Percentiles rank a stretch among this genome's conserved stretches.
Conservation (phyloP, 768 basidiomycete genomes). For the Lactifluus hygrophoroides region DNA sequence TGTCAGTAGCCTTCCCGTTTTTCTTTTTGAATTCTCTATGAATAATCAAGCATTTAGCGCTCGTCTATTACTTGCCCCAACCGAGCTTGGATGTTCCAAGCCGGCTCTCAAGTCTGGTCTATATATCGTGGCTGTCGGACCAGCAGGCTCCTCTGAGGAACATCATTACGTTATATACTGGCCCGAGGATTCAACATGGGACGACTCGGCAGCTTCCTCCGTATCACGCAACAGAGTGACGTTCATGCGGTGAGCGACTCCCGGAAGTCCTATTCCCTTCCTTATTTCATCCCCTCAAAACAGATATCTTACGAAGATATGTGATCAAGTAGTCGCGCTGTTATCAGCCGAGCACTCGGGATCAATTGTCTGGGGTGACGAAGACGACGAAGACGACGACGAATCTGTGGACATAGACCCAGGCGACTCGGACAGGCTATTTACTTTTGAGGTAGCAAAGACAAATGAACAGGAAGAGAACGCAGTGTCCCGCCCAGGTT, state of each 20-base stretch:
- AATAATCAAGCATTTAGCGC: slow-evolving; percentile 12
- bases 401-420: slow-evolving; percentile 31
- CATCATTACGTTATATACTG: no score
- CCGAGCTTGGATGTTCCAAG: neutral
- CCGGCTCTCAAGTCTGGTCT: neutral
- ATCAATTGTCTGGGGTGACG: slow-evolving; percentile 37
- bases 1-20: slow-evolving; percentile 30
- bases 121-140: neutral
- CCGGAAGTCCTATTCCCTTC: neutral
- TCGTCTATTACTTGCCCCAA: slow-evolving; percentile 13
- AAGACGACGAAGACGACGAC: slow-evolving; percentile 22
- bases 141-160: slow-evolving; percentile 12
- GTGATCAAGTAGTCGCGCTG: slow-evolving; percentile 46
- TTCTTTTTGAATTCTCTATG: neutral
- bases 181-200: slow-evolving; percentile 55
- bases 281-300: neutral
- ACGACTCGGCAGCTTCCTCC: slow-evolving; percentile 38
- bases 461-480: slow-evolving; percentile 49
- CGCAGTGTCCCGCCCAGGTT: slow-evolving; percentile 36
- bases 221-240: slow-evolving; percentile 46
- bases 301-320: slow-evolving; percentile 23
- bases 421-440: slow-evolving; percentile 39
- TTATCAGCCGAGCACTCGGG: slow-evolving; percentile 40
- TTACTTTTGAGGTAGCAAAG: slow-evolving; percentile 46
- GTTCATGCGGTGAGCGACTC: slow-evolving; percentile 45